Conservation (phyloP, 345 rosid genomes). For the Pugionium dolabratum region DNA sequence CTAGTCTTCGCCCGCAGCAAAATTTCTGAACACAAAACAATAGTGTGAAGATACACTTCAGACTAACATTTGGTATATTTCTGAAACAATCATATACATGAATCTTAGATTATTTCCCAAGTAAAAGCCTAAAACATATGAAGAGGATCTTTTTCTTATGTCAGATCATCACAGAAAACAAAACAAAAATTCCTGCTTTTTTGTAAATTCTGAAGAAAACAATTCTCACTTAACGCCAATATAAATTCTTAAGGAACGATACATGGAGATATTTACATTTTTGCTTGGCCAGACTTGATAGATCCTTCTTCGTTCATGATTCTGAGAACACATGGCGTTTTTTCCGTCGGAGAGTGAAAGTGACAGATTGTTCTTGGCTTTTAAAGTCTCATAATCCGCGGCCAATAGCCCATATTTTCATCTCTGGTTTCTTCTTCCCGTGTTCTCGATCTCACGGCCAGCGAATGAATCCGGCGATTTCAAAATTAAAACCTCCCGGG, state of each 20-base stretch:
- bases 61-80: background rate
- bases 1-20: slow-evolving; percentile 73
- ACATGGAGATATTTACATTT: slow-evolving; percentile 49
- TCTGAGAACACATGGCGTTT: slow-evolving; percentile 28
- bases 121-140: background rate
- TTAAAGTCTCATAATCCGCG: background rate
- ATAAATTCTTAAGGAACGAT: background rate
- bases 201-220: background rate
- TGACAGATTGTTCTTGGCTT: slow-evolving; percentile 5
- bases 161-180: background rate
- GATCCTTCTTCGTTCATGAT: slow-evolving; percentile 45
- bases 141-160: background rate
- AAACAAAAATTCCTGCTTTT: background rate
- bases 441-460: slow-evolving; percentile 3
- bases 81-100: background rate
- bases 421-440: background rate
- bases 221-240: background rate
- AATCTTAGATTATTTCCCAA: background rate
- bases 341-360: background rate
- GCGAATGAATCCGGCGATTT: slow-evolving; percentile 23
- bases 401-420: background rate
- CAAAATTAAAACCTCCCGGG: background rate
- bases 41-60: background rate
- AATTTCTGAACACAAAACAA: slow-evolving; percentile 59
- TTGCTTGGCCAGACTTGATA: slow-evolving; percentile 89